Evolutionary conservation across 257 asterid species (phyloP).

Genomic region (Solanum peruvianum): DNA sequence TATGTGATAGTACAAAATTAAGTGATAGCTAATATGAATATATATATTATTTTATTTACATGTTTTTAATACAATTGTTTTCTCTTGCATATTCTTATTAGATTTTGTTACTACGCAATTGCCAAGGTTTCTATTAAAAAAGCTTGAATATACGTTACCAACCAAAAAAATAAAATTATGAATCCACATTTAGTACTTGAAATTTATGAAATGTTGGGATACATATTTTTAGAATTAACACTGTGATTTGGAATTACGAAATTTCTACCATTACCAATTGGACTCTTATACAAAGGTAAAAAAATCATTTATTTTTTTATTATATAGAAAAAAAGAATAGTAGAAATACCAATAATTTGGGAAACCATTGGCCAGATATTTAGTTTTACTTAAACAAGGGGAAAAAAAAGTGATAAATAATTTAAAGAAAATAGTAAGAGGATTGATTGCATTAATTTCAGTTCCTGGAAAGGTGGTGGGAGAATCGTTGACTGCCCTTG

Average conservation of each 20-base stretch:
- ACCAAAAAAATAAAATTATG: background rate
- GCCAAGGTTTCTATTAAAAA: background rate
- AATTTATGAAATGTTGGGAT: background rate
- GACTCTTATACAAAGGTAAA: background rate
- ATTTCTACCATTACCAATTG: background rate
- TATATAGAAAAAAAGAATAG: background rate
- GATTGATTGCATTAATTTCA: conserved; percentile 3
- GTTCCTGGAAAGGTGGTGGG: background rate
- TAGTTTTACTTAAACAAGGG: background rate
- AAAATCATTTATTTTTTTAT: background rate
- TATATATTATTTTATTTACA: no score
- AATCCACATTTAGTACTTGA: background rate
- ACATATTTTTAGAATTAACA: background rate
- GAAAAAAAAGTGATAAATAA: background rate
- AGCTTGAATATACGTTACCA: background rate
- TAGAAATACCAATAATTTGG: background rate
- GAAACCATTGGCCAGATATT: background rate
- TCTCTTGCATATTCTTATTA: no score
- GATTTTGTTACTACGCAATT: no score
- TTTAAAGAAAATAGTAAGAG: background rate
- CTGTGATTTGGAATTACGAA: background rate
- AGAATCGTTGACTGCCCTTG: conserved; percentile 10
- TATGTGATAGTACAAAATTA: no score
- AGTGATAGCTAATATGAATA: no score
- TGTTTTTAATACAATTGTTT: no score